Evolutionary conservation across 2,329 filamentous ascomycete species (phyloP).

Genomic region (Dothistroma pini): DNA sequence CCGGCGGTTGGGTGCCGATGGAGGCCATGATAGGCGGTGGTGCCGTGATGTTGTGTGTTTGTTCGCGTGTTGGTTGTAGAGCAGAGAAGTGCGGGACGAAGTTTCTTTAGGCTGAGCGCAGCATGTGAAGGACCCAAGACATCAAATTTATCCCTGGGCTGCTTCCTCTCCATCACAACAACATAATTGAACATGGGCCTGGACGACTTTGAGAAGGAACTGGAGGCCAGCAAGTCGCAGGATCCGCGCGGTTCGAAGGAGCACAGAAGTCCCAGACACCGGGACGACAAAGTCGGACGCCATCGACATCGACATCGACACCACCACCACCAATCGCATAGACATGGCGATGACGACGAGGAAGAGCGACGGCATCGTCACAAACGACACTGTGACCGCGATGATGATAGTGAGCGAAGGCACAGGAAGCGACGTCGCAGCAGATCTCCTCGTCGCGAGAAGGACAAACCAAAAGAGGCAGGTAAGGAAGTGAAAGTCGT

Average conservation of each 20-base stretch:
- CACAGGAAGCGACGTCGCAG: conserved; percentile 31
- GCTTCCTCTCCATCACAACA: conserved; percentile 1
- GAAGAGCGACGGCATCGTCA: conserved; percentile 46
- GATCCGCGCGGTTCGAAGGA: conserved; percentile 60
- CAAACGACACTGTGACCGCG: conserved; percentile 47
- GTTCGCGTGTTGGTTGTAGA: not conserved
- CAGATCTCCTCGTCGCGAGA: conserved; percentile 32
- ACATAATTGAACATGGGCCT: conserved; percentile 48
- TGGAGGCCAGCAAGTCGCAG: conserved; percentile 59
- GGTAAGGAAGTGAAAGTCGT: conserved; percentile 31
- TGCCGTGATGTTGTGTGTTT: not conserved
- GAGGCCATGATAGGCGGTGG: conserved; percentile 12
- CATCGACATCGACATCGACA: conserved; percentile 25
- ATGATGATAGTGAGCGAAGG: conserved; percentile 36
- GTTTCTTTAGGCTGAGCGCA: conserved; percentile 5
- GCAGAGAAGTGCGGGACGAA: conserved; percentile 1
- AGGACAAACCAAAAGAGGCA: conserved; percentile 25
- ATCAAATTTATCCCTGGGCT: conserved; percentile 3
- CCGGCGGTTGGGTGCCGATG: conserved; percentile 49
- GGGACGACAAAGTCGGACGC: conserved; percentile 32
- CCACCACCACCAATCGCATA: conserved; percentile 44
- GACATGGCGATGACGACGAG: conserved; percentile 40
- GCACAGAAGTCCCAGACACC: conserved; percentile 45
- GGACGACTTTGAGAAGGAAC: conserved; percentile 73
- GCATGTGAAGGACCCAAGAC: conserved; percentile 10